phyloP scores from a whole-genome alignment of 306 rosid species.

The Lupinus albus region DNA sequence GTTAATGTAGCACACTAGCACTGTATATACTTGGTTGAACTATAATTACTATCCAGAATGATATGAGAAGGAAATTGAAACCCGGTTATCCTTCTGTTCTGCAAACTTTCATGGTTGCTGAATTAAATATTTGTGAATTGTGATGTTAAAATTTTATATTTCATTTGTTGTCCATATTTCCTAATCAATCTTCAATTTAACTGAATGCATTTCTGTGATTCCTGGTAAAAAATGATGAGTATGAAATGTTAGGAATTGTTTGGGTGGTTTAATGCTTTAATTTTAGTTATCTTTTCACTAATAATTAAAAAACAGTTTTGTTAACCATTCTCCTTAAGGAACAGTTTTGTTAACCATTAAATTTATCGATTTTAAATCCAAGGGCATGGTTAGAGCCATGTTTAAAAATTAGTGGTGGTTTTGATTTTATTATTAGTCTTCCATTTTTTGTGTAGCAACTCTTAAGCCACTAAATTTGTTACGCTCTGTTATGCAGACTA shows the following conservation, averaged over 20 bases:
- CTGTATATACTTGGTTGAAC: neutral
- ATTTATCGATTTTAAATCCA: too few species aligned
- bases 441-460: too few species aligned
- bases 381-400: too few species aligned
- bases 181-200: conserved; percentile 1
- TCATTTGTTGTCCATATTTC: neutral
- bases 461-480: neutral
- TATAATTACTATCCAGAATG: neutral
- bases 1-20: neutral
- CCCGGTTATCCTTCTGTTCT: too few species aligned
- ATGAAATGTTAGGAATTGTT: neutral
- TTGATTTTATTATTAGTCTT: too few species aligned
- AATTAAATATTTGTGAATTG: neutral
- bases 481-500: conserved; percentile 56
- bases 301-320: neutral
- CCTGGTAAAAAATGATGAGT: neutral
- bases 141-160: neutral
- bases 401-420: too few species aligned
- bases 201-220: neutral
- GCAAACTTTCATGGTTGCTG: too few species aligned
- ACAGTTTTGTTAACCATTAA: neutral
- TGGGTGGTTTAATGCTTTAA: neutral
- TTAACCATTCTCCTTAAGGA: too few species aligned
- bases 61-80: too few species aligned
- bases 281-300: neutral